A percentile compares a stretch with the other conserved stretches of the same genome.
phyloP scores from a whole-genome alignment of 2,329 filamentous ascomycete species.

The Lecanoromycetidae sp. region DNA sequence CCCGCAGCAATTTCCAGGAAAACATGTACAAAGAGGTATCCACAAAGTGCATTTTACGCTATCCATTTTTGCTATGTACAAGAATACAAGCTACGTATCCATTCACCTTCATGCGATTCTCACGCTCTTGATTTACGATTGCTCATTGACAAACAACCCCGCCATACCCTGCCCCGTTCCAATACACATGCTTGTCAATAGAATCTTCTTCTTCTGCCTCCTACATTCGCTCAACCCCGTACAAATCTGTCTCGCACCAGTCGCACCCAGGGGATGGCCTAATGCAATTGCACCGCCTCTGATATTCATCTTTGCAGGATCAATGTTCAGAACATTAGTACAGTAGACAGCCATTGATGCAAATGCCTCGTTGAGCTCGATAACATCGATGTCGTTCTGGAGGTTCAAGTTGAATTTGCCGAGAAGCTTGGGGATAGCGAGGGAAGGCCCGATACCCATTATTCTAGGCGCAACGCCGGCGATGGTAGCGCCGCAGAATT shows the following conservation, averaged over 20 bases:
- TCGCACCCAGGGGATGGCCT: slow-evolving; percentile 82
- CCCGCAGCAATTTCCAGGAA: no score
- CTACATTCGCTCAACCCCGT: slow-evolving; percentile 79
- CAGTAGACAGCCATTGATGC: slow-evolving; percentile 97
- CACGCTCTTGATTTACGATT: slow-evolving; percentile 26
- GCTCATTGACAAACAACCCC: slow-evolving; percentile 54
- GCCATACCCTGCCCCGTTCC: slow-evolving; percentile 57
- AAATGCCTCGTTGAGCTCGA: slow-evolving; percentile 96
- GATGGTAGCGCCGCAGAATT: slow-evolving; percentile 85
- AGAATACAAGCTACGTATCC: background rate
- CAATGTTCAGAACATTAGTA: slow-evolving; percentile 51
- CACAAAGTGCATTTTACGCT: no score
- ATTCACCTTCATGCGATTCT: background rate
- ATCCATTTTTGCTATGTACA: no score
- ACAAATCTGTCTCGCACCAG: slow-evolving; percentile 77
- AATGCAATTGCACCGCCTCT: slow-evolving; percentile 91
- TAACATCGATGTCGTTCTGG: slow-evolving; percentile 72
- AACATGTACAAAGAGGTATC: no score
- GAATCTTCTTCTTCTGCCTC: slow-evolving; percentile 75
- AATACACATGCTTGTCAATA: slow-evolving; percentile 85
- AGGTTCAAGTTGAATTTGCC: slow-evolving; percentile 58
- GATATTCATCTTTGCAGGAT: slow-evolving; percentile 66
- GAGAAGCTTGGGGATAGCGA: slow-evolving; percentile 69
- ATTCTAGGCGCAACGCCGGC: slow-evolving; percentile 83
- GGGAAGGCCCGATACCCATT: slow-evolving; percentile 67